A percentile compares a stretch with the other conserved stretches of the same genome.
phyloP scores from a whole-genome alignment of 2,329 filamentous ascomycete species.

The Eutypa lata region DNA sequence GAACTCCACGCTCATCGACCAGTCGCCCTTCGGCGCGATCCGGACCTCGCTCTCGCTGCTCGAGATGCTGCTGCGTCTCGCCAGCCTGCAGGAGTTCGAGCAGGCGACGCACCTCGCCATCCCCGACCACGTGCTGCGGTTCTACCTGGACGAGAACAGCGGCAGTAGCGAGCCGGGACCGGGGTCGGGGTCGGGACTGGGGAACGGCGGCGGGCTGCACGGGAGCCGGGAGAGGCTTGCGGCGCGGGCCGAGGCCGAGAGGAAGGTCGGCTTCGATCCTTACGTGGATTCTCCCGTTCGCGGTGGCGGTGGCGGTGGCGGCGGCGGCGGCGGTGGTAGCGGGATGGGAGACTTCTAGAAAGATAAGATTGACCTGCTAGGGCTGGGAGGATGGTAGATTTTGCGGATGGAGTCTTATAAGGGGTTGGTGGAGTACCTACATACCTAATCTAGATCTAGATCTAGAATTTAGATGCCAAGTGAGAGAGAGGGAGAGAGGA shows the following conservation, averaged over 20 bases:
- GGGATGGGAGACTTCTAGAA: neutral
- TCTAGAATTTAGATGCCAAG: neutral
- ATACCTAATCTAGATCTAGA: neutral
- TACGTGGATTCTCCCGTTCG: conserved; percentile 40
- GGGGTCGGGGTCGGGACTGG: conserved; percentile 40
- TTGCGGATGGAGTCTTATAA: too few species aligned
- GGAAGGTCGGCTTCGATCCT: conserved; percentile 54
- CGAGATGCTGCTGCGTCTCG: conserved; percentile 82
- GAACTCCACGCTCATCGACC: conserved; percentile 31
- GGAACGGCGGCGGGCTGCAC: conserved; percentile 41
- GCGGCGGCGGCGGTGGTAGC: too few species aligned
- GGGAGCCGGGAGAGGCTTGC: conserved; percentile 41
- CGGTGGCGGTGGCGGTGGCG: neutral
- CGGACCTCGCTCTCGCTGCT: conserved; percentile 67
- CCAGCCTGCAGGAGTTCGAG: conserved; percentile 87
- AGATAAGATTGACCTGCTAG: too few species aligned
- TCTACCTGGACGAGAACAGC: conserved; percentile 63
- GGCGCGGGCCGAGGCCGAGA: conserved; percentile 43
- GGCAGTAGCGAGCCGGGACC: neutral
- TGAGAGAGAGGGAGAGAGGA: too few species aligned
- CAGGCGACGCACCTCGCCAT: conserved; percentile 87
- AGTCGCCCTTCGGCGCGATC: conserved; percentile 50
- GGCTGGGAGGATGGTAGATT: too few species aligned
- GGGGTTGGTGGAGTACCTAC: too few species aligned
- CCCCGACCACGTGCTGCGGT: conserved; percentile 82